Evolutionary conservation across 1,284 basidiomycete species (phyloP).

Genomic region (Rhodotorula sp.): DNA sequence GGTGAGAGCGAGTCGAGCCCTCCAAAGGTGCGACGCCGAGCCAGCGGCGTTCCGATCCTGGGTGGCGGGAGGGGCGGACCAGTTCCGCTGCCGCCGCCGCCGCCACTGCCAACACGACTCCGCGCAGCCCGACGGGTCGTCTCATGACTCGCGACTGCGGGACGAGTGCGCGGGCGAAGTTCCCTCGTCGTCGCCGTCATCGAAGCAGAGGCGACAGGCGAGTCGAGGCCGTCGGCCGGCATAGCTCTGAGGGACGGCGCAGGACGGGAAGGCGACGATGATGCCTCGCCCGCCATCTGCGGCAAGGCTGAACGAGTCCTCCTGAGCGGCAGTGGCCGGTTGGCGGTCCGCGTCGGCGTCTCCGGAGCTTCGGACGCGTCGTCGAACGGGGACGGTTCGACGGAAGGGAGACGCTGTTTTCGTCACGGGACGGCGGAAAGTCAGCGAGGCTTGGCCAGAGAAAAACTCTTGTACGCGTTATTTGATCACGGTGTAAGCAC

Average conservation of each 20-base stretch:
- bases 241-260: not conserved
- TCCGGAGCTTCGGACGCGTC: not conserved
- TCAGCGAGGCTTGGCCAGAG: not conserved
- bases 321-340: conserved; percentile 1
- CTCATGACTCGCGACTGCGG: not conserved
- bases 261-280: not conserved
- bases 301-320: conserved; percentile 23
- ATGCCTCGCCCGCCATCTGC: not conserved
- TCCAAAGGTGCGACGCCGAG: conserved; percentile 4
- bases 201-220: not conserved
- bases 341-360: not conserved
- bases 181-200: not conserved
- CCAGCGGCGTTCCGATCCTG: not conserved
- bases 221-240: not conserved
- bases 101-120: not conserved
- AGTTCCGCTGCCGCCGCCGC: not conserved
- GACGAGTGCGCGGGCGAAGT: not conserved
- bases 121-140: not conserved
- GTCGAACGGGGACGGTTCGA: conserved; percentile 1
- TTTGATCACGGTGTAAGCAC: not conserved
- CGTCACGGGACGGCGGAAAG: no score
- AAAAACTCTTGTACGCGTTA: not conserved
- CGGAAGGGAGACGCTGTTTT: not conserved
- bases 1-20: not conserved
- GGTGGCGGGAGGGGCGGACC: not conserved